phyloP scores from a whole-genome alignment of 805 yeast genomes.

The Candida xyloterini region DNA sequence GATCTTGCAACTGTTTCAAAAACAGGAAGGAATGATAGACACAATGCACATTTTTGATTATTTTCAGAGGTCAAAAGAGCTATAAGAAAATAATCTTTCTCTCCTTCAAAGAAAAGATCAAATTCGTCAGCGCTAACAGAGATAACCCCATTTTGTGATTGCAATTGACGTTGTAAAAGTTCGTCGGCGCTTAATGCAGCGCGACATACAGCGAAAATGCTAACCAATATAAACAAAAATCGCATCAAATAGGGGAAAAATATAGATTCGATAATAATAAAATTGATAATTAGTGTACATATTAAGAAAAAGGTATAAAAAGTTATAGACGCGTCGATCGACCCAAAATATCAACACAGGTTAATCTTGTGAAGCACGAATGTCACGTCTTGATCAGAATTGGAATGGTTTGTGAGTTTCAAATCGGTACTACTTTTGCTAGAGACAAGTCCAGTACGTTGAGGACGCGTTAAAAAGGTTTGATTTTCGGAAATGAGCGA shows the following conservation, averaged over 20 bases:
- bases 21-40: conserved; percentile 43
- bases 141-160: conserved; percentile 38
- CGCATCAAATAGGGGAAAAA: background rate
- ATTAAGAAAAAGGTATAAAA: background rate
- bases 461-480: conserved; percentile 13
- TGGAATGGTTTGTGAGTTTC: conserved; percentile 7
- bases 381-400: conserved; percentile 16
- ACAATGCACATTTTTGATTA: conserved; percentile 45
- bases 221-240: background rate
- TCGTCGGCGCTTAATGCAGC: conserved; percentile 18
- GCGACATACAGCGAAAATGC: conserved; percentile 2
- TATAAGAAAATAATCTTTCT: conserved; percentile 50
- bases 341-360: conserved; percentile 5
- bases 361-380: conserved; percentile 16
- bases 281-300: background rate
- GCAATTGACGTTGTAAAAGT: conserved; percentile 13
- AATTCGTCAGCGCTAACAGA: conserved; percentile 42
- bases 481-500: conserved; percentile 20
- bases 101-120: conserved; percentile 39
- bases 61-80: conserved; percentile 45
- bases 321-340: conserved; percentile 3
- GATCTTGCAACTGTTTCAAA: conserved; percentile 41
- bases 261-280: no score
- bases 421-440: conserved; percentile 2
- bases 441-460: background rate